Evolutionary conservation across 805 yeast genomes (phyloP).

Genomic region (Myxozyma mucilagina): DNA sequence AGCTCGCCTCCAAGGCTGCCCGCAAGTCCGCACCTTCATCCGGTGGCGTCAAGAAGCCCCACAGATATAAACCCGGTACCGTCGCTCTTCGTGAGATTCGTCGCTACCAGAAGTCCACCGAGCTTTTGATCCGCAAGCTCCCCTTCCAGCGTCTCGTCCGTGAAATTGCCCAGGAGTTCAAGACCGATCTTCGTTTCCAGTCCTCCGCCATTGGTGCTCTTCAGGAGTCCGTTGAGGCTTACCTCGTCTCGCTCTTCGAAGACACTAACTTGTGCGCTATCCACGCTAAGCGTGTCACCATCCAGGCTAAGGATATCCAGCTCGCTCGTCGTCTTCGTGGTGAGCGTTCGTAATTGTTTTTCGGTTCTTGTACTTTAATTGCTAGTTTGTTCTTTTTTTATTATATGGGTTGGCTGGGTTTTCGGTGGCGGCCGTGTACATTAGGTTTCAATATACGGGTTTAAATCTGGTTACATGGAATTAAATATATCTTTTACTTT

Average conservation of each 20-base stretch:
- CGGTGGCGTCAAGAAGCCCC: constrained; percentile 91
- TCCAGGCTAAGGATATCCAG: constrained; percentile 88
- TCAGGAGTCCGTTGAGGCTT: constrained; percentile 89
- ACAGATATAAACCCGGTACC: constrained; percentile 94
- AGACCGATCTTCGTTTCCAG: constrained; percentile 85
- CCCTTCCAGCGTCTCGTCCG: constrained; percentile 91
- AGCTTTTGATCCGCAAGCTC: constrained; percentile 80
- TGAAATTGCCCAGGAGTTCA: constrained; percentile 85
- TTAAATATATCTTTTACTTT: not conserved
- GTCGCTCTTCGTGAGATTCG: constrained; percentile 90
- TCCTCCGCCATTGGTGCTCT: constrained; percentile 87
- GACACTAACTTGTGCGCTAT: constrained; percentile 91
- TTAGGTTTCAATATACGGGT: constrained; percentile 31
- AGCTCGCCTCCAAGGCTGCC: constrained; percentile 86
- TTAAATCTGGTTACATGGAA: not conserved
- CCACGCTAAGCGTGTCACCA: constrained; percentile 92
- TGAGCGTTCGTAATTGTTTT: constrained; percentile 41
- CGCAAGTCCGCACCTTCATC: constrained; percentile 81
- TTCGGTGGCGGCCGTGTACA: constrained; percentile 24
- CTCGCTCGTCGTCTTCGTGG: constrained; percentile 92
- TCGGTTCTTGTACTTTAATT: constrained; percentile 3
- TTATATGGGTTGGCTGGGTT: constrained; percentile 14
- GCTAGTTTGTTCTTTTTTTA: constrained; percentile 7
- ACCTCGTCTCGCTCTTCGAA: constrained; percentile 80
- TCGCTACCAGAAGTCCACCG: constrained; percentile 89